A percentile compares a stretch with the other conserved stretches of the same genome.
Evolutionary conservation across 2,329 filamentous ascomycete species (phyloP).

Genomic region (Fusarium sp.): DNA sequence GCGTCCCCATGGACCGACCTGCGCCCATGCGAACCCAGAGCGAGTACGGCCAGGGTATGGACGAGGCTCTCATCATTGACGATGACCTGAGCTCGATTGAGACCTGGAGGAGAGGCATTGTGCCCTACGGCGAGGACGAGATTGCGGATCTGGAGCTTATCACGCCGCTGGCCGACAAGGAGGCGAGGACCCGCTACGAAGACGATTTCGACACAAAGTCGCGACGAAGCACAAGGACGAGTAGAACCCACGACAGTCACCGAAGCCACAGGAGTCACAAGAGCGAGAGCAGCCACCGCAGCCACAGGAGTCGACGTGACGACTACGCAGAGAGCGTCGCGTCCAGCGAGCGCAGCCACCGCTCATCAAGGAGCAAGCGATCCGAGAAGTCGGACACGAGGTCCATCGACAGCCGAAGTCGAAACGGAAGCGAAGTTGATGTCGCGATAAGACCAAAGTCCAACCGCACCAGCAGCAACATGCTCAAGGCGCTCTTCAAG

Average conservation of each 20-base stretch:
- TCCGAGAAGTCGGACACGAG: slow-evolving; percentile 48
- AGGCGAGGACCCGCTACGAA: slow-evolving; percentile 51
- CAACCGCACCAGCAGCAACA: slow-evolving; percentile 59
- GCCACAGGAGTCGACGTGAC: slow-evolving; percentile 37
- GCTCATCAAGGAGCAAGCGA: slow-evolving; percentile 49
- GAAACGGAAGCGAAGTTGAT: slow-evolving; percentile 50
- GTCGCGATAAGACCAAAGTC: slow-evolving; percentile 60
- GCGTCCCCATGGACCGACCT: slow-evolving; percentile 40
- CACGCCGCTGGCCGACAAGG: slow-evolving; percentile 64
- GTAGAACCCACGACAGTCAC: slow-evolving; percentile 45
- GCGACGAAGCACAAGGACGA: slow-evolving; percentile 50
- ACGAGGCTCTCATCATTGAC: slow-evolving; percentile 68
- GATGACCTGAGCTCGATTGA: slow-evolving; percentile 70
- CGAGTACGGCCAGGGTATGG: slow-evolving; percentile 53
- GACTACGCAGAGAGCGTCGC: slow-evolving; percentile 52
- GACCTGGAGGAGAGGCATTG: slow-evolving; percentile 67
- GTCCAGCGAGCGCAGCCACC: slow-evolving; percentile 52
- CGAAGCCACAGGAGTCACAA: slow-evolving; percentile 46
- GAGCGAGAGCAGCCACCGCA: slow-evolving; percentile 48
- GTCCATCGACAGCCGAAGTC: slow-evolving; percentile 52
- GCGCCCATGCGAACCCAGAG: slow-evolving; percentile 45
- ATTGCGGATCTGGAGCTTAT: slow-evolving; percentile 67
- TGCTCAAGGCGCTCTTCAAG: slow-evolving; percentile 69
- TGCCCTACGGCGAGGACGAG: slow-evolving; percentile 58
- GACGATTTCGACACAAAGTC: slow-evolving; percentile 56